Conservation (phyloP, 164 flowering plant species). For the Stephania japonica region DNA sequence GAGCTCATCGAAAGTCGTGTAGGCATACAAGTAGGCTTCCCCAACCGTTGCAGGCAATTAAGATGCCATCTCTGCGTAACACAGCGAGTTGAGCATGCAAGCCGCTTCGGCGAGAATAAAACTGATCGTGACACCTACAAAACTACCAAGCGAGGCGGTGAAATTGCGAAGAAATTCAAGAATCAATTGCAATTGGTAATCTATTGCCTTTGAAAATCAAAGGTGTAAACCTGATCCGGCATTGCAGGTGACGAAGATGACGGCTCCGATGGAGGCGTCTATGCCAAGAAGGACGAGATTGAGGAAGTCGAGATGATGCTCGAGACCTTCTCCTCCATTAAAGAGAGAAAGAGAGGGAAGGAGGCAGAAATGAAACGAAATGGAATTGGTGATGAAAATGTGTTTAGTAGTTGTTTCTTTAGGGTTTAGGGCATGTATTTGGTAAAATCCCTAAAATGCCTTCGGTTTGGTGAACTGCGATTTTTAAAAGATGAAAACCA, state of each 20-base stretch:
- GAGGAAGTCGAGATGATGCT: conserved; percentile 73
- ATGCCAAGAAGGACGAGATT: conserved; percentile 81
- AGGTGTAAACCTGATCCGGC: conserved; percentile 81
- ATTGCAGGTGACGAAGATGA: conserved; percentile 92
- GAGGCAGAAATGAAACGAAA: too few species aligned
- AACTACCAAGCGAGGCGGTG: background rate
- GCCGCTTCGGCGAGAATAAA: conserved; percentile 84
- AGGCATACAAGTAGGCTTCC: conserved; percentile 87
- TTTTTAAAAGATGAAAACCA: too few species aligned
- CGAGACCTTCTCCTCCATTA: conserved; percentile 48
- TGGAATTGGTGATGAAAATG: too few species aligned
- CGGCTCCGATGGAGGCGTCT: conserved; percentile 98
- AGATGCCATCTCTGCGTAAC: conserved; percentile 90
- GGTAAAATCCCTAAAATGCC: too few species aligned
- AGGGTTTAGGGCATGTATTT: too few species aligned
- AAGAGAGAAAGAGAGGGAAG: too few species aligned
- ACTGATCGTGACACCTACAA: conserved; percentile 90
- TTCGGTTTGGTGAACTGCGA: too few species aligned
- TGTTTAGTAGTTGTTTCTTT: too few species aligned
- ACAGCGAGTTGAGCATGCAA: conserved; percentile 82
- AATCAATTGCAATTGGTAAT: too few species aligned
- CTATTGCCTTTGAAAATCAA: background rate
- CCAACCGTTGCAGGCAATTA: conserved; percentile 97
- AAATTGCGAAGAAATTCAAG: background rate
- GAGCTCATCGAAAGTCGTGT: conserved; percentile 92